Base-by-base conservation (phyloP, 1,284 basidiomycete genomes). In the Heterobasidion annosum region DNA sequence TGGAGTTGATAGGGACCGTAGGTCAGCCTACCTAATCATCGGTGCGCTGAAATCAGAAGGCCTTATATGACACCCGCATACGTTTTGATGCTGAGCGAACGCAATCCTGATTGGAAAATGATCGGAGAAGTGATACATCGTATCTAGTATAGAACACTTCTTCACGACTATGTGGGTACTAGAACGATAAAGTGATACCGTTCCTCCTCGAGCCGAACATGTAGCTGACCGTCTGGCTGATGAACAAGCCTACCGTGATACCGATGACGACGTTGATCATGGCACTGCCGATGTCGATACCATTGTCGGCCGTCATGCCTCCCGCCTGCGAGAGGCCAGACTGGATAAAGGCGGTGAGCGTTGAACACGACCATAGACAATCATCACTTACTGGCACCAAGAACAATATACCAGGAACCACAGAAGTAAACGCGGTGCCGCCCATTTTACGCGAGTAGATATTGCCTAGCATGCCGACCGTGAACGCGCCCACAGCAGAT, bases 221-320 rank as follows among this genome's bases (percentile, higher is more conserved):
- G 65, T 93, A 93, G 34, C 93, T 89, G 37, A 94, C 69, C 43
- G 91, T 84, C 62, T 91, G 88, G 59, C 88, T 90, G 75, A 88
- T 90, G 72, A 93, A 93, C 45, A 93, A 67, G n/a, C 91, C 91
- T 51, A 93, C 89, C 1, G 90, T 93, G 64, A 94, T 93, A 54
- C 91, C 92, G 60, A 94, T 92, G 1, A 89, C 89, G 49, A 93
- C 90, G 56, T 88, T 81, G 57, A 93, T 89, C 90, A 91, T 91
- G 4, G 86, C 84, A n/a, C 79, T 78, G 59, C 86, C 85, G 53
- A 88, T 87, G 60, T 86, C 83, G 51, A 88, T 84, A 9, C 82
- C 87, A 63, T 77, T 83, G 50, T 77, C 83, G 40, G 79, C 83
- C 69, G 35, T 50, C 34, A 82, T 85, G 52, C 90, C 91, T 57